Evolutionary conservation across 169 alveolate genomes (phyloP), one percentile per base, ranked within the genome.

Genomic region (Fabrea salina): DNA sequence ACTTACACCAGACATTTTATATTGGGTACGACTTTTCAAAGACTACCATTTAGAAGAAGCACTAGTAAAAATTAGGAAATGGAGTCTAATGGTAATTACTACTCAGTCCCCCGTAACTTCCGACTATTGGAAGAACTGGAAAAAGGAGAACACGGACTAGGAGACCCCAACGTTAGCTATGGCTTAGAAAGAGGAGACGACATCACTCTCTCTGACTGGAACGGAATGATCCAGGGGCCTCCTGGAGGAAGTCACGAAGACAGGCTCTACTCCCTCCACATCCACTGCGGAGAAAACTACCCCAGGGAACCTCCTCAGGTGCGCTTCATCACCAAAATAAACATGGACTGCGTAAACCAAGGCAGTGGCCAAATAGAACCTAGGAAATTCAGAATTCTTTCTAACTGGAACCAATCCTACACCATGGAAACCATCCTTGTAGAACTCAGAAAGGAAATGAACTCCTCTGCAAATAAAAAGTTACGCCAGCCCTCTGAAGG

Each of bases 31-130:
- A n/a, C n/a, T n/a, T n/a, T n/a, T n/a, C n/a, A n/a, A n/a, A n/a
- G n/a, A n/a, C n/a, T n/a, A n/a, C n/a, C n/a, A n/a, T n/a, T n/a
- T n/a, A n/a, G n/a, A n/a, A n/a, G n/a, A n/a, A n/a, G n/a, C n/a
- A n/a, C n/a, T n/a, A n/a, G n/a, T n/a, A n/a, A n/a, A n/a, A n/a
- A n/a, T n/a, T n/a, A n/a, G n/a, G n/a, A n/a, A n/a, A n/a, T n/a
- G n/a, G n/a, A n/a, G n/a, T n/a, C n/a, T n/a, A n/a, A n/a, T n/a
- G n/a, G n/a, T n/a, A n/a, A n/a, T n/a, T n/a, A n/a, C 53, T 74
- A 49, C 41, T 19, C 72, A 81, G 89, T 89, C 4, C 94, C 94
- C n/a, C 80, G 94, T 82, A 86, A 89, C 35, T 89, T 89, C 85
- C 80, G 89, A 68, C 86, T 89, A 4, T 80, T 86, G 30, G 94